phyloP scores from a whole-genome alignment of 1,139 yeast species.

The Blastobotrys malaysiensis region DNA sequence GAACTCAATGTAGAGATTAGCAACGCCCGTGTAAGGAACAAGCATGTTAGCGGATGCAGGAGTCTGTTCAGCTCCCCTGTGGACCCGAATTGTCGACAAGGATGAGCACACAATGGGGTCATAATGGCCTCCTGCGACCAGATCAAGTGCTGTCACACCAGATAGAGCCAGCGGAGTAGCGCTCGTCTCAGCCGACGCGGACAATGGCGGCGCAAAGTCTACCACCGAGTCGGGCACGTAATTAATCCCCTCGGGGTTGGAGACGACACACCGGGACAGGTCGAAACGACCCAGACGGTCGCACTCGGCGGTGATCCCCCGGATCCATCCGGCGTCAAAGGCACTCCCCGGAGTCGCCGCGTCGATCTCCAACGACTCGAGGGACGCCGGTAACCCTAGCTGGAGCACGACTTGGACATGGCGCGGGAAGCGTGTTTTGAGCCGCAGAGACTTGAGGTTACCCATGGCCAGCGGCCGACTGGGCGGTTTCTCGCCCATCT shows the following conservation, averaged over 20 bases:
- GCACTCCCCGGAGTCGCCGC: neutral
- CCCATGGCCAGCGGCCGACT: conserved; percentile 3
- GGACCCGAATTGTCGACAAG: neutral
- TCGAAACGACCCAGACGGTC: neutral
- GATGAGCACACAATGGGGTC: neutral
- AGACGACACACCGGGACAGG: conserved; percentile 3
- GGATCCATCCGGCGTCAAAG: conserved; percentile 6
- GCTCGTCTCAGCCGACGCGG: too few relatives aligned
- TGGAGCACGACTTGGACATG: conserved; percentile 2
- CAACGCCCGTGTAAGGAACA: neutral
- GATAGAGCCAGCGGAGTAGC: conserved; percentile 4
- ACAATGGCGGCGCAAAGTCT: conserved; percentile 6
- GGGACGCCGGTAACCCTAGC: conserved; percentile 1
- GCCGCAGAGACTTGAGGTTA: conserved; percentile 4
- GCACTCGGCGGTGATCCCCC: conserved; percentile 4
- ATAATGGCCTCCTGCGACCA: neutral
- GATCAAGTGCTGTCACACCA: conserved; percentile 4
- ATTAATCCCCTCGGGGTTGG: conserved; percentile 2
- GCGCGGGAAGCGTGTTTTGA: neutral
- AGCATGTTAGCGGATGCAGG: neutral
- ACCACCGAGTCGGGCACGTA: conserved; percentile 6
- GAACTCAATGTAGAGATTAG: neutral
- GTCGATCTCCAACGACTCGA: conserved; percentile 2
- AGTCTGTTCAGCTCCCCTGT: neutral
- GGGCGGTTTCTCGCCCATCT: neutral